These are phyloP conservation scores for Lepraria neglecta DNA, from an alignment of 495 filamentous ascomycete genomes.

Conservation along the genomic window DNA sequence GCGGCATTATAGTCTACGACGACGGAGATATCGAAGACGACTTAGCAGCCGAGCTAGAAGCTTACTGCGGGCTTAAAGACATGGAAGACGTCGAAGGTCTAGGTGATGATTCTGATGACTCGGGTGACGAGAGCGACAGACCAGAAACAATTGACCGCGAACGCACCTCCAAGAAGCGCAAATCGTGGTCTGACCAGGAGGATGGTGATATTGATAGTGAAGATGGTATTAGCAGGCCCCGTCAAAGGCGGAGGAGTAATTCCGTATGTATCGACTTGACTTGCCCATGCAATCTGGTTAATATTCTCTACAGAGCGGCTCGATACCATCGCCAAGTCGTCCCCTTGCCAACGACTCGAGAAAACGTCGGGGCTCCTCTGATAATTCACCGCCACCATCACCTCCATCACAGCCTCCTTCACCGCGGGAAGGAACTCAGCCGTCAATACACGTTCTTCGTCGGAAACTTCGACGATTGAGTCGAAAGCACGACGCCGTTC, in stretches of 20 bases:
- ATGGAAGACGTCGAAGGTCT: slow-evolving; percentile 88
- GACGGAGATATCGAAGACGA: slow-evolving; percentile 95
- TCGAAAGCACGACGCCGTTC: slow-evolving; percentile 62
- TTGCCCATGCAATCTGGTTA: neutral
- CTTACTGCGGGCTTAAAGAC: slow-evolving; percentile 71
- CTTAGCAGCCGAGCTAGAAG: slow-evolving; percentile 63
- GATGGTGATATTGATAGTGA: slow-evolving; percentile 62
- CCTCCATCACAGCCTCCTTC: slow-evolving; percentile 46
- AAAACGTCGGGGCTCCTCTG: slow-evolving; percentile 28
- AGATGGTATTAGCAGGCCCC: slow-evolving; percentile 60
- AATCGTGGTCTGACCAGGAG: slow-evolving; percentile 72
- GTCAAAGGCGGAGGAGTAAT: slow-evolving; percentile 76
- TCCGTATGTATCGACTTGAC: slow-evolving; percentile 52
- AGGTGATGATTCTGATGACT: slow-evolving; percentile 46
- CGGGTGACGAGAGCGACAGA: slow-evolving; percentile 36
- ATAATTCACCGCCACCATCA: slow-evolving; percentile 38
- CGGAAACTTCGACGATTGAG: slow-evolving; percentile 66
- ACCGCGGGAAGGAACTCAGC: slow-evolving; percentile 53
- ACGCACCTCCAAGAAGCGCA: slow-evolving; percentile 59
- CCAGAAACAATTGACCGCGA: slow-evolving; percentile 27
- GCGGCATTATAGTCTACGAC: slow-evolving; percentile 86
- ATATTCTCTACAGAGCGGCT: slow-evolving; percentile 48
- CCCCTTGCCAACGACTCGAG: slow-evolving; percentile 30
- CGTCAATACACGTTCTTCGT: slow-evolving; percentile 63
- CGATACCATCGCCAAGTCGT: slow-evolving; percentile 44